These are phyloP conservation scores for Ettlia oleoabundans DNA, from an alignment of 139 green algal species.

Conservation along the genomic window DNA sequence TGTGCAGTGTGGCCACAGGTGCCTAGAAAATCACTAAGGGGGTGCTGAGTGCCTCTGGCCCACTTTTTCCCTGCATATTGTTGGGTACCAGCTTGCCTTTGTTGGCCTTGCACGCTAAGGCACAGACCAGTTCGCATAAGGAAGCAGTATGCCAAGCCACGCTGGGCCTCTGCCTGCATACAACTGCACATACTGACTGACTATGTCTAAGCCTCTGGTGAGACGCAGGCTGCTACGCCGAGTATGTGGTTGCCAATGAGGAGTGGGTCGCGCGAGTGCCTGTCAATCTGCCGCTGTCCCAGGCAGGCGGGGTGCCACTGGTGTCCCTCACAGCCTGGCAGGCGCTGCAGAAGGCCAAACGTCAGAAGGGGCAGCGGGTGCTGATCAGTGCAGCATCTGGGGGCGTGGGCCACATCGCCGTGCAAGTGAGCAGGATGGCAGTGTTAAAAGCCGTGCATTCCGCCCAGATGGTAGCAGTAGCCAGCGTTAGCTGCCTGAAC, in stretches of 20 bases:
- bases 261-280: slow-evolving; percentile 25
- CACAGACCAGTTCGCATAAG: too few relatives aligned
- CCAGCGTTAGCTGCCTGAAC: too few relatives aligned
- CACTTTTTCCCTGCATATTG: too few relatives aligned
- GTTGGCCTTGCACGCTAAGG: too few relatives aligned
- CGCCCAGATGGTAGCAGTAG: too few relatives aligned
- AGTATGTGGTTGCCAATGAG: slow-evolving; percentile 25
- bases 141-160: too few relatives aligned
- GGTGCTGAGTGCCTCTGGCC: too few relatives aligned
- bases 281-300: slow-evolving; percentile 8
- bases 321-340: slow-evolving; percentile 44
- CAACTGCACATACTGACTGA: neutral
- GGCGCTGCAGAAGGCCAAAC: slow-evolving; percentile 29
- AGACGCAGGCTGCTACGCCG: slow-evolving; percentile 38
- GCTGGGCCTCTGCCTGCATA: too few relatives aligned
- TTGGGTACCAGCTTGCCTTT: too few relatives aligned
- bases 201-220: neutral
- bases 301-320: slow-evolving; percentile 36
- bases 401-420: slow-evolving; percentile 56
- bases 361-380: slow-evolving; percentile 34
- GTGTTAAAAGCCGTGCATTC: too few relatives aligned
- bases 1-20: neutral
- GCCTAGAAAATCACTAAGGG: too few relatives aligned
- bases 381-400: slow-evolving; percentile 53
- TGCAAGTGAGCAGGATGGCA: too few relatives aligned